Evolutionary conservation across 192 early-diverging fungal genomes (phyloP).

Genomic region (Backusella psychrophila): DNA sequence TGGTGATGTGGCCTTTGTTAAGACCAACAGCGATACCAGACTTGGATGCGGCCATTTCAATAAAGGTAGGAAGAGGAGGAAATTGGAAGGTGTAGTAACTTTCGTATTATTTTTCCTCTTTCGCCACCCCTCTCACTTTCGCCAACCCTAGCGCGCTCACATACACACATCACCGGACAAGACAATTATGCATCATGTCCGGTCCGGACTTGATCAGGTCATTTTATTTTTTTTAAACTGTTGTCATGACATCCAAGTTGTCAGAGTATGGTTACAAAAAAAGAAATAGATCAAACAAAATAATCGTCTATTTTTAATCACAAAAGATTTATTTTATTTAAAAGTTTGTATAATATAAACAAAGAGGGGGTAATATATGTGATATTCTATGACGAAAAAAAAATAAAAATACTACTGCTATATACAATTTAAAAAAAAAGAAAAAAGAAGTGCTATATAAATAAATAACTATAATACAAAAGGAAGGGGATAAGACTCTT

Average conservation of each 20-base stretch:
- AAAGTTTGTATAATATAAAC: background rate
- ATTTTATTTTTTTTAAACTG: background rate
- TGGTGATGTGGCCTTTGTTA: slow-evolving; percentile 91
- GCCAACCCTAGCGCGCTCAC: background rate
- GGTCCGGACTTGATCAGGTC: background rate
- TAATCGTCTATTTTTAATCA: background rate
- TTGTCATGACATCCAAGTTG: background rate
- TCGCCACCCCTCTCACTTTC: background rate
- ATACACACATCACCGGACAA: background rate
- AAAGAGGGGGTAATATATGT: background rate
- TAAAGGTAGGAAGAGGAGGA: slow-evolving; percentile 12
- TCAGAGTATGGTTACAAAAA: background rate
- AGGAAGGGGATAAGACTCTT: background rate
- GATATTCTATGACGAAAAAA: background rate
- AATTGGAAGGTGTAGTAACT: background rate
- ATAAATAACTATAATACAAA: background rate
- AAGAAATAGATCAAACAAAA: background rate
- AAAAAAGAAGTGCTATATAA: background rate
- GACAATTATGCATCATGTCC: background rate
- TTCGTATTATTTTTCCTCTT: background rate
- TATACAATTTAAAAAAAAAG: background rate
- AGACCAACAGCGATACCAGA: slow-evolving; percentile 86
- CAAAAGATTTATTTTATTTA: background rate
- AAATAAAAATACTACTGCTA: background rate
- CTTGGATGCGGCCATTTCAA: slow-evolving; percentile 55